These are phyloP conservation scores for Macrophomina pseudophaseolina DNA, from an alignment of 2,329 filamentous ascomycete species.

Conservation along the genomic window DNA sequence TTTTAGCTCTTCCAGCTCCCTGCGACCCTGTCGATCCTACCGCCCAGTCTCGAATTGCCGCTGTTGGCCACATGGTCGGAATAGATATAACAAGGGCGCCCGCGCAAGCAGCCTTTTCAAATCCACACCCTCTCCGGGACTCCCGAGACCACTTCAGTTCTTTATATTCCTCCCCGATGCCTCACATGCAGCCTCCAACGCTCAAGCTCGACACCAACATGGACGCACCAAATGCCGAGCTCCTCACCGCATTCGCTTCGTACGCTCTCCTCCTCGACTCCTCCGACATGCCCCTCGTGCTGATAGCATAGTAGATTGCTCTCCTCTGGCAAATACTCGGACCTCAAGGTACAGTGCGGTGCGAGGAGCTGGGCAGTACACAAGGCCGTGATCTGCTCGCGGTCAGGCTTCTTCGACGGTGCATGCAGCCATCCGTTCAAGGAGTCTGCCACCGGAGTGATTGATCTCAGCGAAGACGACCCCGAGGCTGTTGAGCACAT, in stretches of 20 bases:
- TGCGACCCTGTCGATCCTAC: constrained; percentile 27
- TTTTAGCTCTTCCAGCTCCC: constrained; percentile 10
- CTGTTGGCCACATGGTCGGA: constrained; percentile 22
- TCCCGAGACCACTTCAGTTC: neutral
- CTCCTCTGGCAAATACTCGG: constrained; percentile 50
- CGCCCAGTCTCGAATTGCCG: constrained; percentile 17
- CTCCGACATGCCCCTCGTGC: constrained; percentile 28
- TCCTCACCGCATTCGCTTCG: constrained; percentile 55
- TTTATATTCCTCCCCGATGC: constrained; percentile 4
- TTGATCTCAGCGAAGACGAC: constrained; percentile 49
- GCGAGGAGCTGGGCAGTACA: constrained; percentile 54
- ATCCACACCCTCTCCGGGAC: neutral
- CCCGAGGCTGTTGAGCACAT: constrained; percentile 48
- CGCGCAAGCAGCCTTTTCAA: neutral
- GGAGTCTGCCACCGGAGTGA: constrained; percentile 43
- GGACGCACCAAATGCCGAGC: constrained; percentile 49
- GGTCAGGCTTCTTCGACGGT: constrained; percentile 54
- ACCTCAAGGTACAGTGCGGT: constrained; percentile 55
- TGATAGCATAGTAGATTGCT: constrained; percentile 37
- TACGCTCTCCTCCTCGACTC: constrained; percentile 39
- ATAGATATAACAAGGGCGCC: constrained; percentile 14
- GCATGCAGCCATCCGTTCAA: constrained; percentile 45
- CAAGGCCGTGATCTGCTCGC: constrained; percentile 54
- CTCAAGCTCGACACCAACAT: constrained; percentile 32
- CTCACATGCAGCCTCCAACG: neutral